Conservation (phyloP, 2,329 filamentous ascomycete genomes). For the Paecilomyces sp. region DNA sequence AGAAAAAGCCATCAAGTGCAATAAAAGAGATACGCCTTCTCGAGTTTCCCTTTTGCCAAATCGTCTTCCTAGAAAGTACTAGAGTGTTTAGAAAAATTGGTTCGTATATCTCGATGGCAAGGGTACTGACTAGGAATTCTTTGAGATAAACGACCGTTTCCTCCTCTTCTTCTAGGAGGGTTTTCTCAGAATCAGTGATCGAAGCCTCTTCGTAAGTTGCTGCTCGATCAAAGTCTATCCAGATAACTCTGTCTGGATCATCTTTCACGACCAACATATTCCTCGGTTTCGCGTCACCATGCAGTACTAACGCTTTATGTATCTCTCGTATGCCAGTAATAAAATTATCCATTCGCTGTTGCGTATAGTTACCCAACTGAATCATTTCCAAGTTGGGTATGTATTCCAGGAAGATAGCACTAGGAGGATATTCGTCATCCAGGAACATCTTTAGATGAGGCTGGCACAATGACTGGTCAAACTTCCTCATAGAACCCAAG, state of each 20-base stretch:
- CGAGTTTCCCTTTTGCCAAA: not conserved
- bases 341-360: conserved; percentile 2
- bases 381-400: conserved; percentile 8
- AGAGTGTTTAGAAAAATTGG: not conserved
- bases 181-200: conserved; percentile 3
- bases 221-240: conserved; percentile 6
- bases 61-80: not conserved
- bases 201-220: conserved; percentile 2
- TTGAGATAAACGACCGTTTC: not conserved
- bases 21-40: not conserved
- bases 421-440: conserved; percentile 7
- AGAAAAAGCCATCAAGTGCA: not conserved
- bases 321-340: conserved; percentile 6
- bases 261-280: conserved; percentile 9
- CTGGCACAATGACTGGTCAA: conserved; percentile 2
- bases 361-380: conserved; percentile 3
- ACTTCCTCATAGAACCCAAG: conserved; percentile 2
- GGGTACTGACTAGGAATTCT: not conserved
- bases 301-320: conserved; percentile 5
- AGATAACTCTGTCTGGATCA: conserved; percentile 8
- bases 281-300: conserved; percentile 5
- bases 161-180: conserved; percentile 2
- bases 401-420: conserved; percentile 9
- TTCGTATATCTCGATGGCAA: not conserved
- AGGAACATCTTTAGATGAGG: conserved; percentile 7